Percentiles rank a stretch among this genome's conserved stretches.
Conservation (phyloP, 768 basidiomycete species). For the Lactarius evosmus region DNA sequence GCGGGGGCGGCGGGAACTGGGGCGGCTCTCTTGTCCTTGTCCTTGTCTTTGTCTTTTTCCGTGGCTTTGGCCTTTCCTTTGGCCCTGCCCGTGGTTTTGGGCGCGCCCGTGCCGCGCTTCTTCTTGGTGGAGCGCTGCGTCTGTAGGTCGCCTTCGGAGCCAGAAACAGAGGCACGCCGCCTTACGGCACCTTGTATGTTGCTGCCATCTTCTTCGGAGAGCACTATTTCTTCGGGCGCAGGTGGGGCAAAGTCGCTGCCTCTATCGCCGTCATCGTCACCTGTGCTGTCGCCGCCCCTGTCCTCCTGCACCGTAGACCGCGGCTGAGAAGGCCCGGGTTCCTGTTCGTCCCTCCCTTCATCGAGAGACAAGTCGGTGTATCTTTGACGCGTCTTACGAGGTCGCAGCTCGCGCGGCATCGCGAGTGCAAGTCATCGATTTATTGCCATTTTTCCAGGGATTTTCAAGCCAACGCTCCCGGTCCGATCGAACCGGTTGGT, state of each 20-base stretch:
- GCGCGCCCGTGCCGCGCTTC: conserved; percentile 13
- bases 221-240: conserved; percentile 37
- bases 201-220: conserved; percentile 32
- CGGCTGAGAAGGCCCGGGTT: conserved; percentile 41
- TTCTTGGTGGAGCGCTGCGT: conserved; percentile 32
- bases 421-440: conserved; percentile 22
- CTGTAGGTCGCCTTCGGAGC: conserved; percentile 29
- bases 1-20: conserved; percentile 38
- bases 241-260: conserved; percentile 56
- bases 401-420: conserved; percentile 57
- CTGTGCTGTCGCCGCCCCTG: background rate
- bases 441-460: background rate
- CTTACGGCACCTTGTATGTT: background rate
- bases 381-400: conserved; percentile 49
- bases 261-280: conserved; percentile 35
- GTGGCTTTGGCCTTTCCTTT: background rate
- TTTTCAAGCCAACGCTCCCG: conserved; percentile 29
- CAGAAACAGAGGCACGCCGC: background rate
- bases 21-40: background rate
- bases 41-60: conserved; percentile 9
- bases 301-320: conserved; percentile 32
- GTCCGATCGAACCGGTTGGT: conserved; percentile 38
- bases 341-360: conserved; percentile 34
- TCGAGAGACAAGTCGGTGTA: conserved; percentile 44
- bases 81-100: background rate